Conservation (phyloP, 2,329 filamentous ascomycete genomes). For the Pleomassaria siparia region DNA sequence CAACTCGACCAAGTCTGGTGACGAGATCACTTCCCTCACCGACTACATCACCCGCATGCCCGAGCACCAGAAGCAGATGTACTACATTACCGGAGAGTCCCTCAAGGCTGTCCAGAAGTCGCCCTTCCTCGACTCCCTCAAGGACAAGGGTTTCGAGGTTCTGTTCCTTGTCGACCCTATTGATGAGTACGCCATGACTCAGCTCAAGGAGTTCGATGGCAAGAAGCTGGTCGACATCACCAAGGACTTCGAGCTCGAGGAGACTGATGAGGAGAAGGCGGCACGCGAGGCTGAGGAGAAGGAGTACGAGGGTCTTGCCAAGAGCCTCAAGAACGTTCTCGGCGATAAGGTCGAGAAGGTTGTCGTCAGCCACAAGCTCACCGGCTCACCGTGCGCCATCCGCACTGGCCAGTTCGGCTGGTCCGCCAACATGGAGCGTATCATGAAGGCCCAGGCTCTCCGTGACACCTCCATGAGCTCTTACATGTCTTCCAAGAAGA, state of each 20-base stretch:
- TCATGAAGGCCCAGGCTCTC: conserved; percentile 99
- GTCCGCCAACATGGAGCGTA: conserved; percentile 99
- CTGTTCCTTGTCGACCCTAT: conserved; percentile 99
- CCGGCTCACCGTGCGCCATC: conserved; percentile 93
- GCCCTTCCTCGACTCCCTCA: conserved; percentile 97
- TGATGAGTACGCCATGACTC: conserved; percentile 98
- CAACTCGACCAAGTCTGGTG: conserved; percentile 98
- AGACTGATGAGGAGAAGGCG: conserved; percentile 99
- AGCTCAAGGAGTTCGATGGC: conserved; percentile 99
- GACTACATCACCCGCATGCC: conserved; percentile 99
- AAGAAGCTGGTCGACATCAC: conserved; percentile 99
- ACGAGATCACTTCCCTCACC: conserved; percentile 88
- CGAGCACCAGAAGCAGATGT: conserved; percentile 99
- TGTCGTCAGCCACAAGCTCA: conserved; percentile 96
- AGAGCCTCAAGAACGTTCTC: conserved; percentile 98
- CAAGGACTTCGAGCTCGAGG: conserved; percentile 99
- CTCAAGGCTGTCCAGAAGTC: conserved; percentile 98
- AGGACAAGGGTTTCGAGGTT: conserved; percentile 99
- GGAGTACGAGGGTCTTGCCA: conserved; percentile 92
- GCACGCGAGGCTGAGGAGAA: conserved; percentile 95
- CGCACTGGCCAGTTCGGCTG: conserved; percentile 99
- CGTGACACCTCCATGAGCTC: conserved; percentile 99
- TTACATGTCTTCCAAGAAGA: conserved; percentile 99
- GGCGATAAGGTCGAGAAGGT: conserved; percentile 99
- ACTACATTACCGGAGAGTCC: conserved; percentile 99